A percentile compares a stretch with the other conserved stretches of the same genome.
Evolutionary conservation across 2,329 filamentous ascomycete genomes (phyloP).

Genomic region (Coleophoma crateriformis): DNA sequence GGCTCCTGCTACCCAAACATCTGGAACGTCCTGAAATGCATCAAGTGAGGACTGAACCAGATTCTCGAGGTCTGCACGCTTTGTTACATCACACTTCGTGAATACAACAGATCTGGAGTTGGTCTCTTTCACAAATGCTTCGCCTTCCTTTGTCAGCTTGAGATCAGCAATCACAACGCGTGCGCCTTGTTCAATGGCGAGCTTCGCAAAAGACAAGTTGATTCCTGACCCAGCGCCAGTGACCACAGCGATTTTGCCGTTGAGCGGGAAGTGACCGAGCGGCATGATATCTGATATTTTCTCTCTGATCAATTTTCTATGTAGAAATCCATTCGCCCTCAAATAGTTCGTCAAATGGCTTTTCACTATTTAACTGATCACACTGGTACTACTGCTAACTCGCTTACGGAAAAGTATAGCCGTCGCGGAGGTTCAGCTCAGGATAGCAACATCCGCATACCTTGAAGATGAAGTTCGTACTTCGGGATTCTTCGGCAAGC

Average conservation of each 20-base stretch:
- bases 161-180: conserved; percentile 29
- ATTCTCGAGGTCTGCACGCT: conserved; percentile 24
- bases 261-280: neutral
- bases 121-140: conserved; percentile 16
- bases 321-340: too few relatives aligned
- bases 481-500: too few relatives aligned
- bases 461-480: too few relatives aligned
- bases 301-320: too few relatives aligned
- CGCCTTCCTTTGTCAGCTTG: conserved; percentile 24
- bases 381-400: too few relatives aligned
- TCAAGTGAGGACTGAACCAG: conserved; percentile 18
- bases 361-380: too few relatives aligned
- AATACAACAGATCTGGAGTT: conserved; percentile 17
- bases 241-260: neutral
- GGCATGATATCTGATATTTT: neutral
- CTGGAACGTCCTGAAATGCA: conserved; percentile 27
- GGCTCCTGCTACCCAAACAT: conserved; percentile 31
- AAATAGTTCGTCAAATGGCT: too few relatives aligned
- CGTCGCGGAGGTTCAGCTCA: too few relatives aligned
- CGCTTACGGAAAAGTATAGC: too few relatives aligned
- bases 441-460: too few relatives aligned
- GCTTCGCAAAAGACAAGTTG: conserved; percentile 7
- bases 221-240: conserved; percentile 4
- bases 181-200: conserved; percentile 10
- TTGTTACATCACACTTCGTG: conserved; percentile 26